Base-by-base conservation (phyloP, 768 basidiomycete species). In the Pleurotus tuoliensis region DNA sequence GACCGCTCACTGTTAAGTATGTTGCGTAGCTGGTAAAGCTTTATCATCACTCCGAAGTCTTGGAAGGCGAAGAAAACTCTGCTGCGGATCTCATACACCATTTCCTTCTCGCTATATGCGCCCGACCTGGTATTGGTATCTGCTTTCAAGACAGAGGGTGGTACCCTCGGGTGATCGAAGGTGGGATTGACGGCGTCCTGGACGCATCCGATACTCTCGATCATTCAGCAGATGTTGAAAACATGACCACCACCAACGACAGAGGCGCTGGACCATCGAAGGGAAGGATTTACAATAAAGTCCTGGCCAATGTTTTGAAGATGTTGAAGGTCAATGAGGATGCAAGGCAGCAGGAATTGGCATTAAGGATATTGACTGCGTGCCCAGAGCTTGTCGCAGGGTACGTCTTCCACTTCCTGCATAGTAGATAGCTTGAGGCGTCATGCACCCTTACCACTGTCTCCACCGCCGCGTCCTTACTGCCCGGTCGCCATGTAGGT, bases 71-170 rank as follows among this genome's bases (percentile, higher is more conserved):
- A 2, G 83, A 84, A 13, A 73, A 84, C 45, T 69, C 86, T 16
- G 87, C 86, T 8, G 92, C 88, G 1, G 87, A 95, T 60, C 77
- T 96, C 3, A 86, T 82, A 0, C 90, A 93, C 58, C 92, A 94
- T 63, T 98, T 97, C 69, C 73, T 97, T 9, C 80, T 95, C 24
- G 88, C 88, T 1, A 83, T 93, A 27, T 90, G 88, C 62, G 88
- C 90, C 0, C 83, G 82, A 22, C 90, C 92, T 0, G 94, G 94
- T 0, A 71, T 76, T 11, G 94, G 94, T 0, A 77, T 97, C 12
- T 98, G 94, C 64, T 97, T 96, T 72, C 83, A 76, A 51, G 92
- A 95, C 63, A 79, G 82, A 6, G 94, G 94, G 2, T 98, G 94
- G 94, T 98, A 97, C 62, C 84, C 84, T 3, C 84, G 91, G 2